Evolutionary conservation across 805 yeast species (phyloP), one percentile per base, ranked within the genome.

Genomic region (Zygosaccharomyces siamensis): DNA sequence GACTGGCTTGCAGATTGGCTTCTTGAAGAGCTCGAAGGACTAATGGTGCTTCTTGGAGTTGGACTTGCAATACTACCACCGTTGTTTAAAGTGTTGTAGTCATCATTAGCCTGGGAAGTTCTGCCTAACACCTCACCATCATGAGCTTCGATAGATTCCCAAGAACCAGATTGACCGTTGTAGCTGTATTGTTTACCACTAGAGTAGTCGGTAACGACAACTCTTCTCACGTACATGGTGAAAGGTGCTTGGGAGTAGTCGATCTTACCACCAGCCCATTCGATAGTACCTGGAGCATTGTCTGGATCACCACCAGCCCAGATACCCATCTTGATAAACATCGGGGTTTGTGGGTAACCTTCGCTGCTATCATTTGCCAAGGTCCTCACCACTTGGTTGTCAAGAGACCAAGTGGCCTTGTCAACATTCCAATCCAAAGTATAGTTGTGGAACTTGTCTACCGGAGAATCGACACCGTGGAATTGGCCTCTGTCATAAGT

Each of bases 341-440:
- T 87, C 43, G 97, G 97, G n/a, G 89, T 72, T 70, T 89, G 96
- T 38, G 97, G 97, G 67, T 78, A 90, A 4, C 95, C 95, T 61
- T 80, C 75, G 14, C 78, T 62, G 20, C 82, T 71, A 48, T 71
- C 68, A 48, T 79, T 73, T 8, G 61, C 38, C 46, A 90, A 69
- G 1, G 86, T 77, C 72, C 97, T 80, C 7, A 87, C 80, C 0
- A 74, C 72, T 6, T 54, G 61, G 26, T 92, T 95, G 60, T 90
- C 95, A 23, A 88, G 58, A 49, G 77, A 78, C 89, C 95, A 90
- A 7, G 77, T 72, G 36, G 85, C 70, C 6, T 71, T 61, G 38
- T 81, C 83, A 56, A 78, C 70, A 2, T 83, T 80, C 97, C 97
- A 89, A 56, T 89, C 96, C 47, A 90, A 68, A 6, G 93, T 82